A percentile compares a stretch with the other conserved stretches of the same genome.
phyloP scores from a whole-genome alignment of 1,284 basidiomycete species.

The Apiotrichum montevideense region DNA sequence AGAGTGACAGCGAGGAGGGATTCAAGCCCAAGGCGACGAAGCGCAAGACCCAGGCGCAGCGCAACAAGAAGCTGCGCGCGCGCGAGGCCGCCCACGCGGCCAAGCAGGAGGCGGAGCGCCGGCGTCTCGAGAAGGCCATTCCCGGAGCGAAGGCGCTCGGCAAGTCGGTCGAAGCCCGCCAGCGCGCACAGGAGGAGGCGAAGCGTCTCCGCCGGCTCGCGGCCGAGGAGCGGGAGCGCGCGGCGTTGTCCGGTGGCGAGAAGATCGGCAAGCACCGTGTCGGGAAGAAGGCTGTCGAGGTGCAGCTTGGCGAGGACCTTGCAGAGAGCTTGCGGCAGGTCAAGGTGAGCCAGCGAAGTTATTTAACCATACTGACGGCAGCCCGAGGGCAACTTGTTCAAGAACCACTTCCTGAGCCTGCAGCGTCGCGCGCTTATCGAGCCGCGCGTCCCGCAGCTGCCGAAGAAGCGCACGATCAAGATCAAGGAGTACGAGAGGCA shows the following conservation, averaged over 20 bases:
- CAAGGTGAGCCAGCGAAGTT: conserved; percentile 55
- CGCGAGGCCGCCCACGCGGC: conserved; percentile 21
- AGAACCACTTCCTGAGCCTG: conserved; percentile 67
- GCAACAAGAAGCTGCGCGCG: conserved; percentile 38
- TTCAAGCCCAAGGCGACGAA: conserved; percentile 50
- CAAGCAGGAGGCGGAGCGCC: conserved; percentile 22
- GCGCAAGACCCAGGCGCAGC: conserved; percentile 58
- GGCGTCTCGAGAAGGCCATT: conserved; percentile 27
- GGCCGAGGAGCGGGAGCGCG: conserved; percentile 60
- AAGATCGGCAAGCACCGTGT: conserved; percentile 72
- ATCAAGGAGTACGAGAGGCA: conserved; percentile 79
- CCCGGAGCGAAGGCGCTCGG: conserved; percentile 23
- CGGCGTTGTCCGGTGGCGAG: conserved; percentile 51
- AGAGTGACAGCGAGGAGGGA: not conserved
- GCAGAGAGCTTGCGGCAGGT: conserved; percentile 77
- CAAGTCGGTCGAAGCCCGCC: conserved; percentile 27
- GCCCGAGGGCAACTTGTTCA: conserved; percentile 91
- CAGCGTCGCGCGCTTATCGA: conserved; percentile 50
- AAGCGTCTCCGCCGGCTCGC: conserved; percentile 38
- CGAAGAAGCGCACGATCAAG: conserved; percentile 57
- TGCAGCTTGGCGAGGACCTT: conserved; percentile 87
- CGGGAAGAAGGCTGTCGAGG: conserved; percentile 62
- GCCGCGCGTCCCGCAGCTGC: conserved; percentile 57
- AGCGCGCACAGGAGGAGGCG: conserved; percentile 23
- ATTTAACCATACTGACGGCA: conserved; percentile 33